Base-by-base conservation (phyloP, 139 green algal genomes). In the Haematococcus lacustris region DNA sequence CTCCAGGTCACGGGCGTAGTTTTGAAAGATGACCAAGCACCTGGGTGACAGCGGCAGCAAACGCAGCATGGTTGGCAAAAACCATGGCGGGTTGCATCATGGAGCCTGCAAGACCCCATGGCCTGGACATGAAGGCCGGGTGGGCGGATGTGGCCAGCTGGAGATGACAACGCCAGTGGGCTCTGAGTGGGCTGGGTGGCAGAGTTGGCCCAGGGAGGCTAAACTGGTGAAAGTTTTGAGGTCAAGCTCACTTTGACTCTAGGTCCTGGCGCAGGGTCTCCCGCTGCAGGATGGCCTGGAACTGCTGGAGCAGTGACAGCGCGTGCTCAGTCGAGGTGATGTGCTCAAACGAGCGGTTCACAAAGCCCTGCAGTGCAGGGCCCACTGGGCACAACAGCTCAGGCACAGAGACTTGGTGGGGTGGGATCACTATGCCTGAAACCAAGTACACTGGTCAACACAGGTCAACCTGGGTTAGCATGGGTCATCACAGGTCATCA, bases 311-410 rank as follows among this genome's bases (percentile, higher is more conserved):
- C 83, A 97, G 81, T 70, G 84, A 87, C 34, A 97, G 85, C 38
- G 92, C 91, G 38, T 93, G 86, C 70, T 97, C 91, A 1, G 92
- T 97, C 43, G 74, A 86, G 25, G 81, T 88, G 82, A 93, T 93
- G 78, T 92, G 86, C 78, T 94, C 88, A 79, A 97, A 97, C 1
- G 76, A 89, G 4, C 66, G 71, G 65, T 95, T 89, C 34, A 97
- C 89, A 73, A 97, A 96, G 25, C 82, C 88, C 89, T 96, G 89
- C 3, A n/a, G n/a, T n/a, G n/a, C n/a, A n/a, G n/a, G n/a, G n/a
- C n/a, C n/a, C n/a, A n/a, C n/a, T n/a, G n/a, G n/a, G n/a, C n/a
- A n/a, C n/a, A n/a, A n/a, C n/a, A n/a, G n/a, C n/a, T n/a, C n/a
- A n/a, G n/a, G n/a, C n/a, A n/a, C n/a, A n/a, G n/a, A n/a, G n/a